A percentile compares a stretch with the other conserved stretches of the same genome.
These are phyloP conservation scores for Noccaea bulbosa DNA, from an alignment of 345 rosid species.

Conservation along the genomic window DNA sequence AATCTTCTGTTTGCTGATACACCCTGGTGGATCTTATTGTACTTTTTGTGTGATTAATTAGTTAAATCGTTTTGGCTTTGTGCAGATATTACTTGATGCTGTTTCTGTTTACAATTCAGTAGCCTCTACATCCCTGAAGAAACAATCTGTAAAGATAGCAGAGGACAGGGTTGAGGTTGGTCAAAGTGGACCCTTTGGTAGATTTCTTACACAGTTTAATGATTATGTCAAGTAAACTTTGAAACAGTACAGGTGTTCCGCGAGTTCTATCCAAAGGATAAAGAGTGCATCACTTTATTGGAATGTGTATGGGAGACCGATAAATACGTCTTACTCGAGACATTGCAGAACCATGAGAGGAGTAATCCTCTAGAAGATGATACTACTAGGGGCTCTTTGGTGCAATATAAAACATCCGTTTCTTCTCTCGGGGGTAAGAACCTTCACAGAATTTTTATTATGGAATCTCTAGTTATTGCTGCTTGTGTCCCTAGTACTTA, in stretches of 20 bases:
- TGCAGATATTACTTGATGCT: constrained; percentile 78
- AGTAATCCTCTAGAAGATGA: constrained; percentile 36
- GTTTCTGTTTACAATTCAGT: constrained; percentile 72
- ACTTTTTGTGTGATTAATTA: background rate
- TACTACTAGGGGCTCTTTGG: constrained; percentile 43
- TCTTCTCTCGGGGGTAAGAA: constrained; percentile 70
- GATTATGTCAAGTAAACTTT: constrained; percentile 8
- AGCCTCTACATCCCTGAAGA: constrained; percentile 63
- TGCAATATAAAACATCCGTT: constrained; percentile 56
- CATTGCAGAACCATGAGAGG: constrained; percentile 44
- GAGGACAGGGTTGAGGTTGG: constrained; percentile 78
- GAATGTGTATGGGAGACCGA: constrained; percentile 70
- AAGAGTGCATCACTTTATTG: constrained; percentile 51
- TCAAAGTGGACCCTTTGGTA: constrained; percentile 13
- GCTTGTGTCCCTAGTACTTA: constrained; percentile 4
- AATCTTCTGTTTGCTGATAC: background rate
- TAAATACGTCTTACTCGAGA: constrained; percentile 67
- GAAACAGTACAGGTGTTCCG: constrained; percentile 57
- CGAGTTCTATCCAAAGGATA: constrained; percentile 70
- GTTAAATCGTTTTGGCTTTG: background rate
- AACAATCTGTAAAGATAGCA: constrained; percentile 73
- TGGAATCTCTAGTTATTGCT: constrained; percentile 5
- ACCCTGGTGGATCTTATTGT: background rate
- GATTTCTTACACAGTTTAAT: constrained; percentile 4
- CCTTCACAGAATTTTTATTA: constrained; percentile 8